Evolutionary conservation across 2,329 filamentous ascomycete species (phyloP), one percentile per base, ranked within the genome.

Genomic region (Fusarium pseudoanthophilum): DNA sequence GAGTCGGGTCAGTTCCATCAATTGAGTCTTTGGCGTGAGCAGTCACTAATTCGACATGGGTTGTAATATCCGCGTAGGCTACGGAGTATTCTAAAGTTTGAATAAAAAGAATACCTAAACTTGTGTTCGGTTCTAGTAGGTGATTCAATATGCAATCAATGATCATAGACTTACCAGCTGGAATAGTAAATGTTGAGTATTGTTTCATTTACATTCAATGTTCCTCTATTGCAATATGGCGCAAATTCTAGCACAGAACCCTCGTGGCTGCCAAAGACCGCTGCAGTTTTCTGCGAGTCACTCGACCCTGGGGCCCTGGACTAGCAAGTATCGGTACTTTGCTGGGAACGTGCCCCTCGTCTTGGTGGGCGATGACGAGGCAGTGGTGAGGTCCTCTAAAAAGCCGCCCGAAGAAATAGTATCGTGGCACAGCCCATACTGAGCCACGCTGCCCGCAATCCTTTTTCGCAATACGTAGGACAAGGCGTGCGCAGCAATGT

Each of bases 301-400:
- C 72, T 67, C 64, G 65, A 60, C 67, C 60, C 52, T 15, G 49
- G 40, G 55, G 28, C 64, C 42, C 30, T 45, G 32, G 15, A 42
- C 26, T 20, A 60, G 42, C 45, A 78, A 64, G 79, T 80, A 80
- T 75, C 68, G 75, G 70, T 80, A 80, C 79, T 64, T 69, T 73
- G 51, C 39, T 32, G n/a, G 73, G 74, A 75, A 73, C 75, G 71
- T 77, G 69, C 72, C 72, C 71, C 67, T 69, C 69, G 69, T 76
- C 68, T 64, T 73, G 68, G 73, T 69, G 75, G 79, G 78, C 77
- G 82, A 83, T 83, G 82, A 83, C 82, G 82, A 83, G 82, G 82
- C 82, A 82, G 78, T 78, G 76, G 75, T 76, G 56, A 66, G 43
- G 68, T 57, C 71, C 58, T 55, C 58, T 63, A 60, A 75, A 49